Evolutionary conservation across 352 stramenopile species (phyloP).

Genomic region (Aphanomyces euteiches): DNA sequence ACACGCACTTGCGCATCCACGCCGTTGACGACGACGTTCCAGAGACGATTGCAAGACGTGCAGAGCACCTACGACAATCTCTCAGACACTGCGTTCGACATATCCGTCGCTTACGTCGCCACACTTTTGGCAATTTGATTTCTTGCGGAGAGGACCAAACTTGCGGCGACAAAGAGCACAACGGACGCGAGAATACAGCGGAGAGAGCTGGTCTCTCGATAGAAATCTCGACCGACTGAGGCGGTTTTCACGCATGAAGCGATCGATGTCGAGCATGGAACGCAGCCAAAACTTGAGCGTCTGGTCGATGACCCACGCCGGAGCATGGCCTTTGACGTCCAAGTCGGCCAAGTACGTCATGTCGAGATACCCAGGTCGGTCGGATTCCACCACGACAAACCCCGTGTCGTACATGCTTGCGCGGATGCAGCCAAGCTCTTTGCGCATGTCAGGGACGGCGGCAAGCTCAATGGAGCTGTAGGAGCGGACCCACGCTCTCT

Average conservation of each 20-base stretch:
- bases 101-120: too few relatives aligned
- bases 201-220: constrained; percentile 1
- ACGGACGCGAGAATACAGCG: neutral
- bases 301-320: neutral
- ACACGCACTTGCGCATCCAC: too few relatives aligned
- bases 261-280: too few relatives aligned
- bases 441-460: neutral
- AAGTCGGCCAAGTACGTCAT: constrained; percentile 11
- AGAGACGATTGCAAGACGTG: too few relatives aligned
- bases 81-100: too few relatives aligned
- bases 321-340: neutral
- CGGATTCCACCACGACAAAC: constrained; percentile 1
- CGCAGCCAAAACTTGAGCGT: neutral
- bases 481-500: constrained; percentile 7
- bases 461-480: neutral
- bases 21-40: too few relatives aligned
- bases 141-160: constrained; percentile 7
- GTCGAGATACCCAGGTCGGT: neutral
- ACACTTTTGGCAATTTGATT: constrained; percentile 5
- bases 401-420: constrained; percentile 1
- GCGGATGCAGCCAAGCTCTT: neutral
- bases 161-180: neutral
- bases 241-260: too few relatives aligned
- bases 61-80: too few relatives aligned
- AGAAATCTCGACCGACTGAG: too few relatives aligned